phyloP scores from a whole-genome alignment of 352 stramenopile genomes.

The Thraustochytrium striatum region DNA sequence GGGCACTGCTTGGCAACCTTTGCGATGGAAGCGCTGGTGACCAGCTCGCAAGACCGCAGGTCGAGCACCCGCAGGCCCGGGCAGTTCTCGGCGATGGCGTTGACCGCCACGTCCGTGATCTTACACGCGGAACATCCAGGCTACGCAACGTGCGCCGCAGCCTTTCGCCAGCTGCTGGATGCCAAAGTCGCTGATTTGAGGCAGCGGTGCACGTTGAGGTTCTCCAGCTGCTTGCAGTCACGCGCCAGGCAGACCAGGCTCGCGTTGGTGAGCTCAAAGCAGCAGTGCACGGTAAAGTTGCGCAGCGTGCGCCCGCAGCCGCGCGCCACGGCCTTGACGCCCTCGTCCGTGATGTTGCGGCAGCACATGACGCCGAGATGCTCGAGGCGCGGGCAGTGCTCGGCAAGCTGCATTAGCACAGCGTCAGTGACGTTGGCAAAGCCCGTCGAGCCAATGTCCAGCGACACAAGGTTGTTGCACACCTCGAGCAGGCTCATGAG shows the following conservation, averaged over 20 bases:
- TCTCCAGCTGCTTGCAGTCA: constrained; percentile 39
- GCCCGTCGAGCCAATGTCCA: constrained; percentile 40
- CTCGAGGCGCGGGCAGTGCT: constrained; percentile 26
- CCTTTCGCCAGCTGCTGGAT: constrained; percentile 15
- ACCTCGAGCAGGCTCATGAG: constrained; percentile 26
- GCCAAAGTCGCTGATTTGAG: constrained; percentile 28
- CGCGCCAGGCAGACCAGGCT: constrained; percentile 16
- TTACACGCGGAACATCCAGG: constrained; percentile 44
- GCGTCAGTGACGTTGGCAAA: constrained; percentile 39
- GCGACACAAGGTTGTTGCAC: constrained; percentile 14
- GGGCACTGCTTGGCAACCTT: constrained; percentile 14
- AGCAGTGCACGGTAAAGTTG: constrained; percentile 45
- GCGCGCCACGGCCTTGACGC: constrained; percentile 14
- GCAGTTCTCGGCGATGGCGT: constrained; percentile 1
- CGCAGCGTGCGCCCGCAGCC: constrained; percentile 20
- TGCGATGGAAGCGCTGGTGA: constrained; percentile 31
- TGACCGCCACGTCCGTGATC: constrained; percentile 13
- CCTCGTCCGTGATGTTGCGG: constrained; percentile 9
- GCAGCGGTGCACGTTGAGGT: constrained; percentile 34
- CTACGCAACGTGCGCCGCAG: constrained; percentile 17
- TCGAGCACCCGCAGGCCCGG: constrained; percentile 27
- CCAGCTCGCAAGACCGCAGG: constrained; percentile 18
- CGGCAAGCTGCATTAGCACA: neutral
- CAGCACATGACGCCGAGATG: constrained; percentile 44
- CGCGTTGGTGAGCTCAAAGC: constrained; percentile 34